phyloP scores from a whole-genome alignment of 176 grass and related monocot species.

The Cenchrus purpureus region DNA sequence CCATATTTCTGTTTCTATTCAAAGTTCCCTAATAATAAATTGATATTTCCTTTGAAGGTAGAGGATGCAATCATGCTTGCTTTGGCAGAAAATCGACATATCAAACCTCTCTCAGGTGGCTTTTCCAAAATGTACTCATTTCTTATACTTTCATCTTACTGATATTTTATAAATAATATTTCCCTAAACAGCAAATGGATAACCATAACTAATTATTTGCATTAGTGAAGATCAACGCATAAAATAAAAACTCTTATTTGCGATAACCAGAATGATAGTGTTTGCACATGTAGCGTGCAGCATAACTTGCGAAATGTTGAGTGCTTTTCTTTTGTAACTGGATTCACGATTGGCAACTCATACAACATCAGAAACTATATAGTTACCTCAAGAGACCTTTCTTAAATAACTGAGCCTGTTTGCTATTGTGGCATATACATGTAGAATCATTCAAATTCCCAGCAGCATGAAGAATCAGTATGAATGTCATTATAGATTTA shows the following conservation, averaged over 20 bases:
- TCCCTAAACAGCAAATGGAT: constrained; percentile 4
- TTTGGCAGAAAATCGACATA: constrained; percentile 75
- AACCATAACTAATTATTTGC: neutral
- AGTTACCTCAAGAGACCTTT: neutral
- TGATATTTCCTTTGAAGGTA: constrained; percentile 70
- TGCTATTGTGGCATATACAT: neutral
- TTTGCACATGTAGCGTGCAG: constrained; percentile 7
- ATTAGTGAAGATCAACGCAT: neutral
- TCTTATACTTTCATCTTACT: constrained; percentile 62
- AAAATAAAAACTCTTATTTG: constrained; percentile 1
- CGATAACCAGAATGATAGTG: neutral
- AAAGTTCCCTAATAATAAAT: constrained; percentile 8
- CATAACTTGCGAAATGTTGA: constrained; percentile 23
- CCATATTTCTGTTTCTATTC: constrained; percentile 34
- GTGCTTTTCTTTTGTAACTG: neutral
- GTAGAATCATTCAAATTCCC: neutral
- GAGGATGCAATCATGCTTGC: constrained; percentile 88
- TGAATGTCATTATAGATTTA: neutral
- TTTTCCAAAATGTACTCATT: constrained; percentile 66
- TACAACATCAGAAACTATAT: neutral
- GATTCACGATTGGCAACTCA: constrained; percentile 10
- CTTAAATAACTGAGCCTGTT: neutral
- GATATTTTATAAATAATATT: constrained; percentile 42
- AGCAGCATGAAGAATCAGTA: neutral
- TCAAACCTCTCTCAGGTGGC: constrained; percentile 81